Base-by-base conservation (phyloP, 2,329 filamentous ascomycete genomes). In the Pseudogymnoascus sp. region DNA sequence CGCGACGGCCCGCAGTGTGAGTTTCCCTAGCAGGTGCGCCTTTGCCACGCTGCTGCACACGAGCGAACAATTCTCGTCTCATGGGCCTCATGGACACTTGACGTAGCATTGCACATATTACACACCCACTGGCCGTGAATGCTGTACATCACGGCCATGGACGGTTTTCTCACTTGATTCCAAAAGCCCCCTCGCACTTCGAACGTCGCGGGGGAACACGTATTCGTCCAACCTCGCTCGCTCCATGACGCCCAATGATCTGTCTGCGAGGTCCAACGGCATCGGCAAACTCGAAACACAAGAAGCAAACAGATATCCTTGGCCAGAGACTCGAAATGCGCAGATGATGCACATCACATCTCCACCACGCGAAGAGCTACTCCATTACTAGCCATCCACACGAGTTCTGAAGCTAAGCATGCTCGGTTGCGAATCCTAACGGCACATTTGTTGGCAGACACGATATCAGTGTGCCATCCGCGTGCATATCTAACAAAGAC, bases 241-340 rank as follows among this genome's bases (percentile, higher is more conserved):
- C 28, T 57, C 28, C 25, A 21, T 13, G 10, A 13, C 21, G 48
- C 28, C 48, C 48, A 57, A 57, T 57, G 25, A 31, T 7, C n/a
- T 36, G 11, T 10, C 51, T 36, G 16, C 19, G 10, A 36, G 10
- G 11, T 3, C 28, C 28, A 57, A 36, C 16, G 11, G 51, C 16
- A 36, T 57, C 51, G 51, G 16, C 51, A 19, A 57, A 57, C 51
- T 57, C 51, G 51, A 57, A 57, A 57, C 51, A 57, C 51, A 34
- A 57, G 51, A 57, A 57, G 51, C n/a, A 57, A 57, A 16, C 11
- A 57, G 28, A 36, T 21, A 6, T 19, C 6, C 51, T 21, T 57
- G 28, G 28, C 16, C n/a, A 57, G 16, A 57, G 51, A 57, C 28
- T 34, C n/a, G 16, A 57, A 57, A 10, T 57, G 10, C 21, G 51